Conservation (phyloP, 306 rosid species). For the Lablab purpureus region DNA sequence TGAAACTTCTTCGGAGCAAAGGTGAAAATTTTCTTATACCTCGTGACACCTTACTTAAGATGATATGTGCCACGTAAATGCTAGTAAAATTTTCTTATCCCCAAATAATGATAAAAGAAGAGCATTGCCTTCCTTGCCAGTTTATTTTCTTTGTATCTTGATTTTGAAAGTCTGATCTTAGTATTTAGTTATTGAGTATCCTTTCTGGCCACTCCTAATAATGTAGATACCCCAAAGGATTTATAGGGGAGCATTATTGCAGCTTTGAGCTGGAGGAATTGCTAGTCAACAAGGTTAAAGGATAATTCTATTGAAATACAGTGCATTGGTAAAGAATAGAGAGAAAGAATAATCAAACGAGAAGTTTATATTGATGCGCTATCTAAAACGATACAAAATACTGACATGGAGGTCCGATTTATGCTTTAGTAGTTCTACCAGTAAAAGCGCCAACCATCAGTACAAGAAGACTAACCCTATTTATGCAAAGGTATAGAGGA, state of each 20-base stretch:
- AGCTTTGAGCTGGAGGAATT: constrained; percentile 8
- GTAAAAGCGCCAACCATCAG: background rate
- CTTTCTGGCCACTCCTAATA: constrained; percentile 13
- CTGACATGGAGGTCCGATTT: background rate
- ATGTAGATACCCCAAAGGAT: constrained; percentile 1
- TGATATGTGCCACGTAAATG: background rate
- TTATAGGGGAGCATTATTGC: background rate
- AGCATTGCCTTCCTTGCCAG: constrained; percentile 29
- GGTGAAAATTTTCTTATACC: constrained; percentile 39
- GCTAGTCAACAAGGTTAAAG: constrained; percentile 8
- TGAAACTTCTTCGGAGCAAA: constrained; percentile 42
- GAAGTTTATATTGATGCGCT: constrained; percentile 1
- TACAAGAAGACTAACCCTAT: background rate
- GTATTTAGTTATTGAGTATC: constrained; percentile 3
- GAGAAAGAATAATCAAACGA: constrained; percentile 7
- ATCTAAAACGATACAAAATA: background rate
- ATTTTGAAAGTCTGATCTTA: constrained; percentile 34
- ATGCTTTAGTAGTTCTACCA: background rate
- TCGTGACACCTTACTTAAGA: too few relatives aligned
- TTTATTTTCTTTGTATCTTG: constrained; percentile 5
- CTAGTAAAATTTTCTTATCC: constrained; percentile 12
- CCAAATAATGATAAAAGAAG: constrained; percentile 14
- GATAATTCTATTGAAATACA: constrained; percentile 20
- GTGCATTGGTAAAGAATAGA: background rate
- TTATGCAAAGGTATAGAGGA: too few relatives aligned